Base-by-base conservation (phyloP, 208 protist genomes). In the Acanthamoeba royreba region DNA sequence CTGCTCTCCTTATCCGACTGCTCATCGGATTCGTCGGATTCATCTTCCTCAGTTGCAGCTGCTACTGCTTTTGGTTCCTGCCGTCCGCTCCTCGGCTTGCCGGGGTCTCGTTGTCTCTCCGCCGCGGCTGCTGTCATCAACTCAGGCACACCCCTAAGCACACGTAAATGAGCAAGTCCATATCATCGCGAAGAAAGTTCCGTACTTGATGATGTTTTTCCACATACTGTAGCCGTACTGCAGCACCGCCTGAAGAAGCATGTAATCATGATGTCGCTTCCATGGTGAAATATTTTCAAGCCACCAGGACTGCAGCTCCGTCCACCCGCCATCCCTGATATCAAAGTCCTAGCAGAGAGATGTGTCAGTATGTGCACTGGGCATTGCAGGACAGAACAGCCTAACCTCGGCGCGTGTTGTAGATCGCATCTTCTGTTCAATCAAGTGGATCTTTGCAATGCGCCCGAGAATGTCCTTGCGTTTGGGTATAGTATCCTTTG, bases 371-470 rank as follows among this genome's bases (percentile, higher is more conserved):
- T n/a, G n/a, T n/a, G n/a, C n/a, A n/a, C n/a, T n/a, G n/a, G n/a
- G n/a, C n/a, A n/a, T n/a, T n/a, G n/a, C n/a, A n/a, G n/a, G n/a
- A n/a, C n/a, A n/a, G n/a, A n/a, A n/a, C n/a, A n/a, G n/a, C n/a
- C n/a, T n/a, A n/a, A n/a, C n/a, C n/a, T n/a, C n/a, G n/a, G n/a
- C n/a, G n/a, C n/a, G n/a, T n/a, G n/a, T n/a, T n/a, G n/a, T n/a
- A n/a, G n/a, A n/a, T n/a, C 43, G 74, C 8, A 92, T 28, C 33
- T 92, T 92, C 22, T 52, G 13, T 40, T 74, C 42, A 43, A 92
- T 92, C 1, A 92, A 42, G 53, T 81, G 53, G 15, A 92, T 91
- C 58, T 81, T 74, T 25, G 88, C 88, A 9, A 92, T 92, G 28
- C 88, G 88, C 2, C 25, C 40, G 25, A 74, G 47, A 4, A 92